Evolutionary conservation across 2,329 filamentous ascomycete species (phyloP), one percentile per base, ranked within the genome.

Genomic region (Colletotrichum truncatum): DNA sequence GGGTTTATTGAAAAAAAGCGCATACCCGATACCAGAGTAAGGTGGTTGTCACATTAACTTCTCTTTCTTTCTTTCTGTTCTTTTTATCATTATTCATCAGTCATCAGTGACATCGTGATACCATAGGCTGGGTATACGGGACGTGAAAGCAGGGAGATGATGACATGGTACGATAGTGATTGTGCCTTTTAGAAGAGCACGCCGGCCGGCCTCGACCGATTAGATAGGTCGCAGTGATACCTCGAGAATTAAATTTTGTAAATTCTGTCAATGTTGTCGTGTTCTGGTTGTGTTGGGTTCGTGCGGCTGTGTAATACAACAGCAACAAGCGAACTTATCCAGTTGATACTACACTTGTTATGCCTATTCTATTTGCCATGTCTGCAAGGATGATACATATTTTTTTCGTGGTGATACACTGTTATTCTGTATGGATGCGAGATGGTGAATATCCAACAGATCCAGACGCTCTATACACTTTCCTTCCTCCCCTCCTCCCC

Each of bases 141-240:
- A 55, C 49, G 26, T 41, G 18, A 26, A 63, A 6, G 28, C 30
- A 18, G 16, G 18, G 18, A 16, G 56, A 54, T 38, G 55, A 21
- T 36, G 54, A 41, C 39, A 38, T 30, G 25, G 10, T 18, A 26
- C 45, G 21, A 39, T 32, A 12, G 32, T 28, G n/a, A 43, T 28
- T 11, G 56, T 61, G 48, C 56, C 32, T n/a, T 25, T 18, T n/a
- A 57, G 32, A 49, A n/a, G 30, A 49, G 38, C 39, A 56, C 16
- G 14, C n/a, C n/a, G 32, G 36, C 30, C 25, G 48, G 25, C 41
- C 36, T 21, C 23, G 48, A 39, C 32, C 34, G 32, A 48, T 34
- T 34, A 61, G 46, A 55, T 48, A n/a, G 57, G 48, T 64, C 57
- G n/a, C 48, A 62, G 25, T 34, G 49, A 65, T 62, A 62, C 62